Evolutionary conservation across 1,139 yeast species (phyloP), one percentile per base, ranked within the genome.

Genomic region (Hemisphaericaspora subhashii): DNA sequence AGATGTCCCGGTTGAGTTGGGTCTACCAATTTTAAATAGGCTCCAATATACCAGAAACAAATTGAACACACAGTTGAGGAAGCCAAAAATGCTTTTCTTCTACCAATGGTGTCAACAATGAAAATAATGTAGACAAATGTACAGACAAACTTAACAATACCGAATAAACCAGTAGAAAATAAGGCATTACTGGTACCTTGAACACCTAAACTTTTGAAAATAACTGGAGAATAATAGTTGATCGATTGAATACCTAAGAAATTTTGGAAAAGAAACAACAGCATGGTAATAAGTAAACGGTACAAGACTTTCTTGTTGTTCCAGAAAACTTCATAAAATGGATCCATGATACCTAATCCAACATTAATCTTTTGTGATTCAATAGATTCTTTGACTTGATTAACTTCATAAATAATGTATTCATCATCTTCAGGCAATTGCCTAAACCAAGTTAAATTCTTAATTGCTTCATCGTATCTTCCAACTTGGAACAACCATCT

Each of bases 171-270:
- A 1, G 74, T 67, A 21, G 73, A 66, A 41, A 68, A 66, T 32
- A 68, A 57, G 5, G 71, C 57, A 16, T 71, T 60, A 41, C 63
- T 64, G 4, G 68, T 64, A 15, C 72, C 72, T 46, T 64, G 58
- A 28, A 66, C 64, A 12, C 73, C 73, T 44, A 70, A 57, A 24
- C 64, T 61, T 31, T 58, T 54, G 48, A 71, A 71, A 39, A 71
- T 61, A 25, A 58, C 60, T 14, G 76, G 75, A 9, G 75, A 67
- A 52, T 71, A 71, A 49, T 71, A 71, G 51, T 70, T 71, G 51
- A 69, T 68, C 8, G 71, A 64, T 54, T 68, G 76, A 45, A 70
- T 67, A 18, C 77, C 77, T 53, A 68, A 59, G 46, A 69, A 68
- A 53, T 70, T 68, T 51, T 70, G 74, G 50, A 71, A 62, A 31